Conservation (phyloP, 306 rosid species). For the Citrullus mucosospermus region DNA sequence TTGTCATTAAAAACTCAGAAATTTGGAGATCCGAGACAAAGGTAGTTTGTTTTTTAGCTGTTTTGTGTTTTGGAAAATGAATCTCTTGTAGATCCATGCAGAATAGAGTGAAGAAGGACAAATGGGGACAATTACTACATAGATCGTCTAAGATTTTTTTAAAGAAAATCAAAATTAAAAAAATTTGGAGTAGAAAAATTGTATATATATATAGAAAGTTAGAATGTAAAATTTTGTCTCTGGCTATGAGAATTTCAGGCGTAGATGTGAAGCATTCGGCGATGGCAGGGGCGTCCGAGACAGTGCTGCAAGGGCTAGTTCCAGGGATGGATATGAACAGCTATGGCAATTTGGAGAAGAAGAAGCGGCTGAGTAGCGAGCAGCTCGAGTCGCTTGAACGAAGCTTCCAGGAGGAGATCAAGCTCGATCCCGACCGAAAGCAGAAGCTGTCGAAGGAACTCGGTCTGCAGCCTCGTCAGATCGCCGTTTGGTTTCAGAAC, state of each 20-base stretch:
- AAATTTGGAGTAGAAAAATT: neutral
- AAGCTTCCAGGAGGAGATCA: constrained; percentile 80
- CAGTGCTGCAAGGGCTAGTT: neutral
- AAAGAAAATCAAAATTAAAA: neutral
- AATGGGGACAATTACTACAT: neutral
- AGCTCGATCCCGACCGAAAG: constrained; percentile 83
- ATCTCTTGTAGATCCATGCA: neutral
- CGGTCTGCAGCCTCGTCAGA: constrained; percentile 91
- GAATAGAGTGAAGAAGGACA: neutral
- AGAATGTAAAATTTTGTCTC: neutral
- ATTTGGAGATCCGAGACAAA: neutral
- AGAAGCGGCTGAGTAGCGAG: constrained; percentile 60
- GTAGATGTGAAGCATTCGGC: constrained; percentile 9
- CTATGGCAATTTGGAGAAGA: constrained; percentile 33
- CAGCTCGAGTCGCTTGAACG: constrained; percentile 75
- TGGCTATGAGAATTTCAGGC: neutral
- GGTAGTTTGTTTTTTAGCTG: neutral
- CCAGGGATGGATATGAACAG: constrained; percentile 9
- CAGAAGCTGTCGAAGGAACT: constrained; percentile 78
- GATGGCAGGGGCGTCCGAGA: constrained; percentile 4
- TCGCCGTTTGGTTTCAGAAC: constrained; percentile 96
- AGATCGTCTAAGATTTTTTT: neutral
- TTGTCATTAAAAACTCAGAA: neutral
- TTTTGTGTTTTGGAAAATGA: neutral
- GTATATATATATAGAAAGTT: neutral